Evolutionary conservation across 495 filamentous ascomycete genomes (phyloP), one percentile per base, ranked within the genome.

Genomic region (Viridothelium virens): DNA sequence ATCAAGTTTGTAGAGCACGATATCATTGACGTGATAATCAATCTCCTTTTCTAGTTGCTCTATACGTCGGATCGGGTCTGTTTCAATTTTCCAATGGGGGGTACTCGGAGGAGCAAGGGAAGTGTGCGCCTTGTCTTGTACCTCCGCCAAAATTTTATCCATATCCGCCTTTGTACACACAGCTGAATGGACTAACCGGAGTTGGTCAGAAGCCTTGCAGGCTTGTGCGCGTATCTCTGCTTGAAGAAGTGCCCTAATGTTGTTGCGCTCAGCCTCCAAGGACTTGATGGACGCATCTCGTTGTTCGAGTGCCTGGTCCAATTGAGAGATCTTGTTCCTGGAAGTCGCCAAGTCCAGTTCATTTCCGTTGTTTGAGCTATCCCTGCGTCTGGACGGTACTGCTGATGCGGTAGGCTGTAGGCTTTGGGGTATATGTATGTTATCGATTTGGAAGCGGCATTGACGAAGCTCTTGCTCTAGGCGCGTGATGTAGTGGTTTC

Each of bases 1-100:
- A 46, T 72, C 70, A 39, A 72, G 66, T 41, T 67, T 63, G 39
- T 71, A 69, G n/a, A 67, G 64, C 9, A 71, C 41, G 37, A 69
- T 71, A n/a, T 71, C 67, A 25, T 67, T 34, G 11, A 71, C 37
- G 37, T 65, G 68, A 25, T 71, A 47, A 5, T 69, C 62, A 16
- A 71, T 33, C 46, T 71, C 64, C 38, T 44, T 34, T 48, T 69
- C 67, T 46, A 69, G 38, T 37, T 47, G 63, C n/a, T 63, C 61
- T 18, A 50, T 69, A 14, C 38, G 59, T 61, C 16, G 25, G 12
- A 7, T 18, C 18, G 38, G 39, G 18, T 38, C 59, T 6, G 34
- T 61, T 36, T 6, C 47, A 14, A 9, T 16, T 61, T 38, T 46
- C 37, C 36, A 61, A 2, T 44, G 41, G 14, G 25, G 33, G 25